Percentiles rank a stretch among this genome's conserved stretches.
Evolutionary conservation across 352 stramenopile genomes (phyloP).

Genomic region (Halophytophthora polymorphica): DNA sequence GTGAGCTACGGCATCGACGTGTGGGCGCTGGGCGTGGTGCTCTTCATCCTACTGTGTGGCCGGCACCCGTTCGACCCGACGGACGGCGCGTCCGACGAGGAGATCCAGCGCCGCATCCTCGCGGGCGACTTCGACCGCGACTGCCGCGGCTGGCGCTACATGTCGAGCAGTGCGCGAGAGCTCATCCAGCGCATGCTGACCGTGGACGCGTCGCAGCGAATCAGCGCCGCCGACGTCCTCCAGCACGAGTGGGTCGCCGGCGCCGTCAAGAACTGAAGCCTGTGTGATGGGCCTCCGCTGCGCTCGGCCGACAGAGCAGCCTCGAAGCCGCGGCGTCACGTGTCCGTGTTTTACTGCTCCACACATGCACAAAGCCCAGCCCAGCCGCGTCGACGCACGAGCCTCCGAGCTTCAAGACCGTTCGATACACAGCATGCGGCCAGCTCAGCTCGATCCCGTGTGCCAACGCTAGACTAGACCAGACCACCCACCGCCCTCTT

Average conservation of each 20-base stretch:
- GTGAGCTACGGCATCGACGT: slow-evolving; percentile 23
- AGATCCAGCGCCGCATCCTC: slow-evolving; percentile 38
- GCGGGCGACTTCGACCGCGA: slow-evolving; percentile 35
- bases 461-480: slow-evolving; percentile 7
- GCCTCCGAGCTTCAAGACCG: no score
- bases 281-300: no score
- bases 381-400: no score
- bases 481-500: not conserved
- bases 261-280: slow-evolving; percentile 2
- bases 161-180: slow-evolving; percentile 39
- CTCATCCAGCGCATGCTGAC: slow-evolving; percentile 44
- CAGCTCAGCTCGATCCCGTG: no score
- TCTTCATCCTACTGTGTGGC: slow-evolving; percentile 54
- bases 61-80: slow-evolving; percentile 55
- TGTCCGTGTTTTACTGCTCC: no score
- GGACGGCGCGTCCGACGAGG: slow-evolving; percentile 40
- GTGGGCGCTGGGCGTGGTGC: slow-evolving; percentile 56
- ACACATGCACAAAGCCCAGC: no score
- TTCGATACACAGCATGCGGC: no score
- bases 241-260: slow-evolving; percentile 43
- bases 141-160: slow-evolving; percentile 27
- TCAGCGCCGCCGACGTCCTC: slow-evolving; percentile 46
- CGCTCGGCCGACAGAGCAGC: no score
- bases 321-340: no score
- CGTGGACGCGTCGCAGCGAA: slow-evolving; percentile 35